Evolutionary conservation across 176 grass and related monocot genomes (phyloP).

Genomic region (Alloteropsis semialata): DNA sequence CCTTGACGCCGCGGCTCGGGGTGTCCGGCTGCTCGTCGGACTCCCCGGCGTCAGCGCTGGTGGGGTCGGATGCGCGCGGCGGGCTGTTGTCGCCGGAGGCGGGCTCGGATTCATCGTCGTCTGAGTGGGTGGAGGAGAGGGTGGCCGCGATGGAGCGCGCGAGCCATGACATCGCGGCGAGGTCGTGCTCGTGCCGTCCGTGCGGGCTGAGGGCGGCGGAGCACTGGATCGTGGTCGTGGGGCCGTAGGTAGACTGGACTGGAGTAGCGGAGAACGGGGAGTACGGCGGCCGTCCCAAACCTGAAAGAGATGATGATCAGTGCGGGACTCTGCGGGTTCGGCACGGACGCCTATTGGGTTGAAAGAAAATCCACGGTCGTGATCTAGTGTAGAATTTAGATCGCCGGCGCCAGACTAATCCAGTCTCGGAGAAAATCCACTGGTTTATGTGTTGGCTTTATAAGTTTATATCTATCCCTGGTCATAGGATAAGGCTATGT

Average conservation of each 20-base stretch:
- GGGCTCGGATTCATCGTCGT: constrained; percentile 19
- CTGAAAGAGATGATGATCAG: neutral
- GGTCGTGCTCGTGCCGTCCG: constrained; percentile 6
- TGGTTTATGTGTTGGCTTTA: too few relatives aligned
- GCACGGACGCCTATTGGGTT: neutral
- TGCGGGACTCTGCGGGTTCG: too few relatives aligned
- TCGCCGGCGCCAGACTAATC: neutral
- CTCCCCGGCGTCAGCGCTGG: neutral
- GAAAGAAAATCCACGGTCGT: neutral
- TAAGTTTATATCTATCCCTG: too few relatives aligned
- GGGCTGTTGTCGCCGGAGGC: constrained; percentile 13
- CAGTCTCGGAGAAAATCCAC: too few relatives aligned
- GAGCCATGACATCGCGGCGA: constrained; percentile 59
- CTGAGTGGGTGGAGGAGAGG: constrained; percentile 35
- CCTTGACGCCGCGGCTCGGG: constrained; percentile 49
- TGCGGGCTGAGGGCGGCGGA: neutral
- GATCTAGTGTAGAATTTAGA: too few relatives aligned
- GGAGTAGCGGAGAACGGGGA: neutral
- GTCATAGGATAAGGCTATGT: too few relatives aligned
- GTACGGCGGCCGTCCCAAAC: neutral
- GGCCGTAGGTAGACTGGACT: constrained; percentile 1
- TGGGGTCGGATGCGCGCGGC: neutral
- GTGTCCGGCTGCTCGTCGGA: constrained; percentile 42
- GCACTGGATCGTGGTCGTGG: neutral
- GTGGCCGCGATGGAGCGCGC: constrained; percentile 47